phyloP scores from a whole-genome alignment of 129 eudicot species.

The Chrysanthemum lavandulifolium region DNA sequence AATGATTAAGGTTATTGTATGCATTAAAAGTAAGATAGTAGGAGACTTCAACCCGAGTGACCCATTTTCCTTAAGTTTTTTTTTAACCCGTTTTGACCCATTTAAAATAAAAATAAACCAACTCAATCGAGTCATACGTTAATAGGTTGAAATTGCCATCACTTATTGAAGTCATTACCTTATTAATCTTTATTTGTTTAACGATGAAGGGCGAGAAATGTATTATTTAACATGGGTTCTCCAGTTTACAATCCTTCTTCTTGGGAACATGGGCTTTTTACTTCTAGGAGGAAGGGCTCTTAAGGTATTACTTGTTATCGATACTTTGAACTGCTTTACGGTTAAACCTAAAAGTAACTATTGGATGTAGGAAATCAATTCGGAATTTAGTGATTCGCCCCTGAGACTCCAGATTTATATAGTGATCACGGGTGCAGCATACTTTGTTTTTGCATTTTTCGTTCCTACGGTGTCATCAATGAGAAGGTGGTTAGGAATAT shows the following conservation, averaged over 20 bases:
- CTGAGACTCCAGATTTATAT: slow-evolving; percentile 48
- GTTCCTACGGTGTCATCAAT: slow-evolving; percentile 56
- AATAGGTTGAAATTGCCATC: not conserved
- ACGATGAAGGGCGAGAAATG: slow-evolving; percentile 43
- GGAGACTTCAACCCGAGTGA: not conserved
- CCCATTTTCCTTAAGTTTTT: no score
- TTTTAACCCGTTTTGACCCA: not conserved
- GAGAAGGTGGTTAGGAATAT: slow-evolving; percentile 53
- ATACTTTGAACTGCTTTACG: not conserved
- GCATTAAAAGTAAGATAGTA: no score
- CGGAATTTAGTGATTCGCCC: slow-evolving; percentile 44
- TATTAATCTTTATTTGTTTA: not conserved
- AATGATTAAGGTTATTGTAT: no score
- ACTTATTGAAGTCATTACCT: not conserved
- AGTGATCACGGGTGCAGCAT: slow-evolving; percentile 48
- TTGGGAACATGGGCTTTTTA: slow-evolving; percentile 34
- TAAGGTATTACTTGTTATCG: not conserved
- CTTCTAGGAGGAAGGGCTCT: slow-evolving; percentile 38
- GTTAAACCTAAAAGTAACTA: not conserved
- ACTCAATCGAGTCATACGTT: not conserved
- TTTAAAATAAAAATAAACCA: not conserved
- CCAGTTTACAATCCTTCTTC: slow-evolving; percentile 48
- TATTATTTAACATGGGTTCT: slow-evolving; percentile 46
- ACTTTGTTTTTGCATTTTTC: slow-evolving; percentile 35
- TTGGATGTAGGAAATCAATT: slow-evolving; percentile 43